Evolutionary conservation across 2,329 filamentous ascomycete species (phyloP), one percentile per base, ranked within the genome.

Genomic region (Arthrobotrys musiformis): DNA sequence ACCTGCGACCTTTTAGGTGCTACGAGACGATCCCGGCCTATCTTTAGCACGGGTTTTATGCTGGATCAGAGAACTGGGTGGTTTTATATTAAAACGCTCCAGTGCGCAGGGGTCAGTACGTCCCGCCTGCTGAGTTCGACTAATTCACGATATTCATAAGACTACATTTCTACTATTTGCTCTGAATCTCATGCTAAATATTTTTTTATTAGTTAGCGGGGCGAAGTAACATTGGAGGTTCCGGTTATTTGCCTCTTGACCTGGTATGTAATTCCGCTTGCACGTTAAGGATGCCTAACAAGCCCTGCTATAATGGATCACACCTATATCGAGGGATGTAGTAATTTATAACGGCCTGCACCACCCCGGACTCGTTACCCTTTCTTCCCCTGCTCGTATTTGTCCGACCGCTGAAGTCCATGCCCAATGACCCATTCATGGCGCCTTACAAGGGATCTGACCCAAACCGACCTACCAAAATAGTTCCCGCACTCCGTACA

Each of bases 391-490:
- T 58, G 30, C 11, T 40, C 30, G 17, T 9, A 40, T 24, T 24
- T 26, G 19, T 40, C 54, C 19, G 30, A 40, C 54, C 13, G 35
- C 8, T 4, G n/a, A 40, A 40, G 40, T 37, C 22, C 22, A 37
- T 58, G 52, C 52, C 52, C 52, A 58, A 40, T 58, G 54, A 13
- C 33, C 54, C 17, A 17, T 40, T 58, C 11, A 13, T 58, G 17
- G 30, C 17, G 50, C 30, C 30, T 56, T 37, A 40, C 19, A 8
- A 40, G 52, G 28, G n/a, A 56, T 3, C 50, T n/a, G 54, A 58
- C 54, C 54, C 40, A 40, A 56, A 2, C 50, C 15, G 54, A 58
- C 54, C 54, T 58, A 40, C 54, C 54, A n/a, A 40, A 58, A 58
- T 58, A 24, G 54, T n/a, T 8, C 13, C n/a, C 2, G 54, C 17